These are phyloP conservation scores for Calonectria pseudoturangicola DNA, from an alignment of 2,329 filamentous ascomycete genomes.

Conservation along the genomic window DNA sequence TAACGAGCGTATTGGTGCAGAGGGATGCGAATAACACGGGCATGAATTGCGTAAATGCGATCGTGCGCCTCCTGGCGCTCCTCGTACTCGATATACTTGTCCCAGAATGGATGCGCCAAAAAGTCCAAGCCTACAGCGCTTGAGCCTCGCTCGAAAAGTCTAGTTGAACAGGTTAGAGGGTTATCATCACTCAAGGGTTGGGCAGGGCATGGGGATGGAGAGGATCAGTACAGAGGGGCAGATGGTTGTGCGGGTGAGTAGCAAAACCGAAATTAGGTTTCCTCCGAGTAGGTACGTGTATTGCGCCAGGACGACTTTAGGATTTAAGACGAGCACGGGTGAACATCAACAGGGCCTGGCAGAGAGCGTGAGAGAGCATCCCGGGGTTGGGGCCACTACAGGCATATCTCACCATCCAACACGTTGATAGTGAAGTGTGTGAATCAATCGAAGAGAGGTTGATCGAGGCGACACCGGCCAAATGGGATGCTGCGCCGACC, in stretches of 20 bases:
- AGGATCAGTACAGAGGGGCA: constrained; percentile 75
- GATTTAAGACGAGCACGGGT: constrained; percentile 61
- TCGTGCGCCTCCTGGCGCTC: constrained; percentile 90
- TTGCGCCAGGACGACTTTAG: constrained; percentile 63
- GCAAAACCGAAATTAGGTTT: constrained; percentile 67
- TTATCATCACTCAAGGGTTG: constrained; percentile 51
- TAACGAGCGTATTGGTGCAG: constrained; percentile 98
- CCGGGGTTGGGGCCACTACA: constrained; percentile 74
- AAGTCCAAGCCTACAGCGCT: constrained; percentile 93
- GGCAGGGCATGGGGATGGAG: constrained; percentile 60
- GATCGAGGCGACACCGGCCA: constrained; percentile 64
- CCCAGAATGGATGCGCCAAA: constrained; percentile 96
- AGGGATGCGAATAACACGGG: constrained; percentile 89
- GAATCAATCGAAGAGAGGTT: constrained; percentile 58
- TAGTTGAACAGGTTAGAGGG: constrained; percentile 65
- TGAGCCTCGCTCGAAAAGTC: constrained; percentile 93
- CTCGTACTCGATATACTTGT: constrained; percentile 98
- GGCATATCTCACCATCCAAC: constrained; percentile 83
- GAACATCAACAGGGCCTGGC: constrained; percentile 75
- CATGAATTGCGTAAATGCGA: constrained; percentile 88
- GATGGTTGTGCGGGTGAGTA: constrained; percentile 71
- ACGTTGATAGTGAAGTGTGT: constrained; percentile 61
- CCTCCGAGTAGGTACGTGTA: constrained; percentile 59
- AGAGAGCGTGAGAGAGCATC: constrained; percentile 79
- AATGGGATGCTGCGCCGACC: constrained; percentile 66